phyloP scores from a whole-genome alignment of 805 yeast species.

The Lipomyces kockii region DNA sequence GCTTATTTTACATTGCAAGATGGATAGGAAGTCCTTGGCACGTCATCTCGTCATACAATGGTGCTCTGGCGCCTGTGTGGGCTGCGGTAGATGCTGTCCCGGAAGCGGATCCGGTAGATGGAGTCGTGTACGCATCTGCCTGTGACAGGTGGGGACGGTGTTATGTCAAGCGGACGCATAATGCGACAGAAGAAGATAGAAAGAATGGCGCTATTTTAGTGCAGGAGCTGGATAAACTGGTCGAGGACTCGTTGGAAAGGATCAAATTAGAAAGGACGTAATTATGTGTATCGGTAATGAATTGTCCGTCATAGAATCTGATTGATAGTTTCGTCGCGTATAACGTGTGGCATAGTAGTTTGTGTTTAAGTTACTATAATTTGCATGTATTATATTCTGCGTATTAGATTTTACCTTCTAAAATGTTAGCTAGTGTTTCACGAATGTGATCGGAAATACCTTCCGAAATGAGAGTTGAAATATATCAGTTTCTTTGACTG shows the following conservation, averaged over 20 bases:
- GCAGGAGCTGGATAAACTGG: conserved; percentile 25
- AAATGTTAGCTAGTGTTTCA: no score
- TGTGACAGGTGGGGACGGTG: conserved; percentile 67
- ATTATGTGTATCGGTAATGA: neutral
- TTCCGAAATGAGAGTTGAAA: neutral
- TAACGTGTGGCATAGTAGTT: neutral
- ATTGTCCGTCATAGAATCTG: neutral
- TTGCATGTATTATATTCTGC: neutral
- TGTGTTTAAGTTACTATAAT: neutral
- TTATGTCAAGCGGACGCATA: conserved; percentile 21
- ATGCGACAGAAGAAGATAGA: conserved; percentile 17
- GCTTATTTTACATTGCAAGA: conserved; percentile 82
- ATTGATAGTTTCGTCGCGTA: neutral
- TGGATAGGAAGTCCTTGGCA: conserved; percentile 85
- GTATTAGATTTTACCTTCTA: neutral
- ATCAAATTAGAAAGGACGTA: neutral
- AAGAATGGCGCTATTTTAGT: conserved; percentile 19
- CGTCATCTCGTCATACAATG: conserved; percentile 83
- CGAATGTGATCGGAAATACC: no score
- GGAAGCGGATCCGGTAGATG: conserved; percentile 51
- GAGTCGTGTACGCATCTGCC: conserved; percentile 74
- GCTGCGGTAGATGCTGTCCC: conserved; percentile 62
- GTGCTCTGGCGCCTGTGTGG: conserved; percentile 84
- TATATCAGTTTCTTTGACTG: neutral
- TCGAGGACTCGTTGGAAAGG: conserved; percentile 4